A percentile compares a stretch with the other conserved stretches of the same genome.
phyloP scores from a whole-genome alignment of 228 moss, liverwort and hornwort genomes.

The Sphagnum fallax region DNA sequence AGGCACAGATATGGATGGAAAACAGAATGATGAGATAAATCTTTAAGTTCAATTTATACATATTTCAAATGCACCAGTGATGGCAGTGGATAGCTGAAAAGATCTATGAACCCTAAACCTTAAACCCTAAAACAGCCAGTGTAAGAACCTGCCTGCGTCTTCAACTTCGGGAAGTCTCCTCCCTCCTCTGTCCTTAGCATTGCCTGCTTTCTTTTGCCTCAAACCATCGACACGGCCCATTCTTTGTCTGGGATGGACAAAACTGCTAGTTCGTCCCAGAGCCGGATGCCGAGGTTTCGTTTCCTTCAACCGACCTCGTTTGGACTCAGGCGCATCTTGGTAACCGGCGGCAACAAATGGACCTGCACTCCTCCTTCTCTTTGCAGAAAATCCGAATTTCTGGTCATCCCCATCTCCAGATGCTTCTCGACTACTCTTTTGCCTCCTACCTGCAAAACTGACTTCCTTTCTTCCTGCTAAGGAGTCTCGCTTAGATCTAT shows the following conservation, averaged over 20 bases:
- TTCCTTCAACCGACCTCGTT: constrained; percentile 15
- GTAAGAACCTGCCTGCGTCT: constrained; percentile 22
- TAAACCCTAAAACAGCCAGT: not conserved
- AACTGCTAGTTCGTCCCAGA: constrained; percentile 6
- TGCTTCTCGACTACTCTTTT: not conserved
- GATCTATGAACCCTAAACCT: not conserved
- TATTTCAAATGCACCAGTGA: not conserved
- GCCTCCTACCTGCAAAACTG: not conserved
- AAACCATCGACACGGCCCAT: constrained; percentile 4
- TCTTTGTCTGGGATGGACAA: constrained; percentile 4
- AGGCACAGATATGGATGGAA: not conserved
- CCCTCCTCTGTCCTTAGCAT: constrained; percentile 22
- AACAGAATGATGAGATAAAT: not conserved
- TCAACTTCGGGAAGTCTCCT: constrained; percentile 21
- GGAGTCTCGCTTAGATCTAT: not conserved
- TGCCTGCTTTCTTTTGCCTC: constrained; percentile 11
- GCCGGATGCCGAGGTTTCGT: constrained; percentile 6
- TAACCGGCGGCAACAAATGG: not conserved
- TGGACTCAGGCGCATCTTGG: not conserved
- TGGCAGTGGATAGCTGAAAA: not conserved
- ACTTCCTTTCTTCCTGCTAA: not conserved
- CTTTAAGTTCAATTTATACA: not conserved
- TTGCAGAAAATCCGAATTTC: not conserved
- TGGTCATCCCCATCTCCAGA: too few species aligned
- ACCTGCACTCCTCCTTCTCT: constrained; percentile 6